Evolutionary conservation across 768 basidiomycete species (phyloP).

Genomic region (Russula compacta): DNA sequence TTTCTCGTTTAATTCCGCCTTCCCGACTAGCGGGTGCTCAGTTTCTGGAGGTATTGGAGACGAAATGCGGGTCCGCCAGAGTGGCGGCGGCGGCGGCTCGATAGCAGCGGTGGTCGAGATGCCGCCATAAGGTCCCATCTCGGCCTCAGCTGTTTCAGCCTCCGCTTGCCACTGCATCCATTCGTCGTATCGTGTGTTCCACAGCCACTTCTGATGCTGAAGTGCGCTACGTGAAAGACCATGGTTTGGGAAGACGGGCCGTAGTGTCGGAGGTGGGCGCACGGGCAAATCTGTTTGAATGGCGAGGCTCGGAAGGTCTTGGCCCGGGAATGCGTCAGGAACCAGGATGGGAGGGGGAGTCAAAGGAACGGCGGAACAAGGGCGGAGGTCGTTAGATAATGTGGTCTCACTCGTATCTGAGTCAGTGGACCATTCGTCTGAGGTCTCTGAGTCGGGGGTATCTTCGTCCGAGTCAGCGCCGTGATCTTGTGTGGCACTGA

Average conservation of each 20-base stretch:
- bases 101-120: slow-evolving; percentile 10
- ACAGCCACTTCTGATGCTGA: slow-evolving; percentile 51
- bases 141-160: slow-evolving; percentile 12
- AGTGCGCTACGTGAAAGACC: slow-evolving; percentile 57
- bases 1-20: slow-evolving; percentile 22
- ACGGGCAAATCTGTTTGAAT: not conserved
- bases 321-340: slow-evolving; percentile 12
- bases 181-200: slow-evolving; percentile 46
- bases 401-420: slow-evolving; percentile 15
- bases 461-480: slow-evolving; percentile 12
- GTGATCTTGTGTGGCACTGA: not conserved
- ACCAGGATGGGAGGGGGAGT: slow-evolving; percentile 7
- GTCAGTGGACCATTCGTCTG: slow-evolving; percentile 20
- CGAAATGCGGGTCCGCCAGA: not conserved
- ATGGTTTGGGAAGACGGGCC: slow-evolving; percentile 31
- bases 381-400: not conserved
- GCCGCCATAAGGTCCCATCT: slow-evolving; percentile 20
- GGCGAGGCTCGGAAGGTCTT: not conserved
- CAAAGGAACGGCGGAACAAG: not conserved
- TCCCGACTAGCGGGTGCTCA: not conserved
- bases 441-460: slow-evolving; percentile 16
- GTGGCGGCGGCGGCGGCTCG: slow-evolving; percentile 2
- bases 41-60: not conserved
- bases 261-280: not conserved
- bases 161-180: slow-evolving; percentile 34